Evolutionary conservation across 2,329 filamentous ascomycete species (phyloP).

Genomic region (Fusarium sp.): DNA sequence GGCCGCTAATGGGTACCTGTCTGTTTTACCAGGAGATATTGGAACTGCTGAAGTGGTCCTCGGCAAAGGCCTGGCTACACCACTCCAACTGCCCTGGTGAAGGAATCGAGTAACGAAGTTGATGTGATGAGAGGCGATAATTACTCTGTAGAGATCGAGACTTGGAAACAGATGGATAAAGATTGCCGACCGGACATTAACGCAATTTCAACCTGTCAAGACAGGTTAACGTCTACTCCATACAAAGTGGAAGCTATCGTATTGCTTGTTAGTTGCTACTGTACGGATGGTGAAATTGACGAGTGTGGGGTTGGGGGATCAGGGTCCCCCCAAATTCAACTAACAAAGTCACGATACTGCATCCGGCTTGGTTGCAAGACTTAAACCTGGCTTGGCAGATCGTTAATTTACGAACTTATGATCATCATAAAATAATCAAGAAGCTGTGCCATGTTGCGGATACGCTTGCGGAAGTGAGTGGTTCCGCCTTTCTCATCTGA

Average conservation of each 20-base stretch:
- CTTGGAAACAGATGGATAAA: slow-evolving; percentile 1
- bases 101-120: slow-evolving; percentile 4
- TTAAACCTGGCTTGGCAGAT: slow-evolving; percentile 26
- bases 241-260: slow-evolving; percentile 32
- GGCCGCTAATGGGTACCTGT: slow-evolving; percentile 24
- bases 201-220: slow-evolving; percentile 29
- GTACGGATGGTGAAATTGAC: slow-evolving; percentile 10
- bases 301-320: slow-evolving; percentile 42
- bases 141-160: background rate
- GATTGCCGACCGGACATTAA: slow-evolving; percentile 31
- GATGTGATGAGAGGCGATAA: background rate
- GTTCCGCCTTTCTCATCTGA: slow-evolving; percentile 23
- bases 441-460: background rate
- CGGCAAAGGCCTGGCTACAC: slow-evolving; percentile 71
- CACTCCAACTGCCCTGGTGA: slow-evolving; percentile 76
- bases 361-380: slow-evolving; percentile 16
- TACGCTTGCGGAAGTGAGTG: slow-evolving; percentile 2
- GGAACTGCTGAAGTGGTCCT: slow-evolving; percentile 75
- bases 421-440: slow-evolving; percentile 9
- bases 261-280: slow-evolving; percentile 4
- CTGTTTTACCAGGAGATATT: slow-evolving; percentile 67
- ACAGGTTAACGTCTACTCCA: background rate
- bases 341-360: slow-evolving; percentile 35
- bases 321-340: slow-evolving; percentile 32
- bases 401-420: slow-evolving; percentile 27